Base-by-base conservation (phyloP, 345 rosid species). In the Brassica carinata region DNA sequence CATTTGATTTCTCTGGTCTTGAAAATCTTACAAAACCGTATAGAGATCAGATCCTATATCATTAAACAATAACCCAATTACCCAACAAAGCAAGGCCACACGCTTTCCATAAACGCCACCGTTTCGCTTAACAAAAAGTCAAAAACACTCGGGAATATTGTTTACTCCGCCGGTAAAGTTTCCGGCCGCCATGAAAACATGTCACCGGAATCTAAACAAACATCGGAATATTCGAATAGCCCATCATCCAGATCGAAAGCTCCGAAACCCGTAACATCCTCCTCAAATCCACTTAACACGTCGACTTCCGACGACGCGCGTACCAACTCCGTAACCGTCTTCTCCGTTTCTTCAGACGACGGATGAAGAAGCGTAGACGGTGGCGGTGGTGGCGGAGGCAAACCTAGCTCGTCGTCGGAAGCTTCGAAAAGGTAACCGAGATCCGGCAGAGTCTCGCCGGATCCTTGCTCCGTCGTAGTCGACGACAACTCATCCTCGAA, bases 351-450 rank as follows among this genome's bases (percentile, higher is more conserved):
- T 82, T 34, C 77, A n/a, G 14, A 71, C 40, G 71, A 40, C 57
- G 38, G 26, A 73, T 3, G 1, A 57, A 2, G 7, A 57, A 64
- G 6, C 83, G 10, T 75, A 14, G 34, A 13, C 1, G 10, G 30
- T 9, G 1, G 33, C 2, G 83, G 65, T 8, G 31, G 64, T 0
- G 64, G 33, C 26, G 97, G 92, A 34, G 94, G 96, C 58, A 94
- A 81, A 10, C 97, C 96, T 1, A 94, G 89, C 85, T 94, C 96
- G 9, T 94, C 93, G 51, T 90, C 97, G 7, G 98, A 91, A 29
- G 97, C 96, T 55, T 91, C 94, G 4, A 89, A 76, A 13, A 92
- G 91, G 63, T 87, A 92, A 0, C 96, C 96, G 0, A 94, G 89
- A 58, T 88, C 96, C 38, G 85, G 84, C 84, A 59, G 88, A 30